These are phyloP conservation scores for Exophiala bonariae DNA, from an alignment of 2,329 filamentous ascomycete genomes.

Conservation along the genomic window DNA sequence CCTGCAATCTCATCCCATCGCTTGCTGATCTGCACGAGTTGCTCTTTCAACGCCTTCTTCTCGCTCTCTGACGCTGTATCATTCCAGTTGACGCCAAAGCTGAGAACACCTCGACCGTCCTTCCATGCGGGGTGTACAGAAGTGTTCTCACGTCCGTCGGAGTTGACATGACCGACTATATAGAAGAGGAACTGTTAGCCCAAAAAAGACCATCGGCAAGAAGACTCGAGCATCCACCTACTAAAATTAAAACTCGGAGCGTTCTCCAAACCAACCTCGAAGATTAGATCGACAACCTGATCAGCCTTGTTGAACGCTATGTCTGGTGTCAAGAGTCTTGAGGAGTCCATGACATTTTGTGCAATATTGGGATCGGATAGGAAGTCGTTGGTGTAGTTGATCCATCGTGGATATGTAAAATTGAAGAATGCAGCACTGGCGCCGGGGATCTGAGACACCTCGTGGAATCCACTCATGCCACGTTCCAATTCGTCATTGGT, in stretches of 20 bases:
- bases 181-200: constrained; percentile 5
- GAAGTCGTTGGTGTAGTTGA: constrained; percentile 30
- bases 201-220: neutral
- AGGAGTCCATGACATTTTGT: constrained; percentile 34
- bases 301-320: constrained; percentile 28
- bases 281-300: constrained; percentile 30
- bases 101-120: constrained; percentile 29
- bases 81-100: constrained; percentile 31
- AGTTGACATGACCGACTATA: constrained; percentile 33
- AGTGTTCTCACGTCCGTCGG: constrained; percentile 30
- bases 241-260: constrained; percentile 32
- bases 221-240: constrained; percentile 16
- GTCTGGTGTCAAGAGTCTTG: constrained; percentile 30
- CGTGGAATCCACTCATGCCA: constrained; percentile 22
- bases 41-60: constrained; percentile 27
- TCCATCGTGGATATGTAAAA: constrained; percentile 31
- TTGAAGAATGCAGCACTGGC: constrained; percentile 22
- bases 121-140: constrained; percentile 32
- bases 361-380: constrained; percentile 34
- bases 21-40: constrained; percentile 30
- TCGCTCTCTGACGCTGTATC: constrained; percentile 30
- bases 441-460: constrained; percentile 25
- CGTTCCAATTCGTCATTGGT: constrained; percentile 29
- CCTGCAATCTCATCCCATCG: constrained; percentile 31
- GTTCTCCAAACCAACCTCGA: constrained; percentile 26